A percentile compares a stretch with the other conserved stretches of the same genome.
Conservation (phyloP, 2,329 filamentous ascomycete species). For the Claviceps pazoutovae region DNA sequence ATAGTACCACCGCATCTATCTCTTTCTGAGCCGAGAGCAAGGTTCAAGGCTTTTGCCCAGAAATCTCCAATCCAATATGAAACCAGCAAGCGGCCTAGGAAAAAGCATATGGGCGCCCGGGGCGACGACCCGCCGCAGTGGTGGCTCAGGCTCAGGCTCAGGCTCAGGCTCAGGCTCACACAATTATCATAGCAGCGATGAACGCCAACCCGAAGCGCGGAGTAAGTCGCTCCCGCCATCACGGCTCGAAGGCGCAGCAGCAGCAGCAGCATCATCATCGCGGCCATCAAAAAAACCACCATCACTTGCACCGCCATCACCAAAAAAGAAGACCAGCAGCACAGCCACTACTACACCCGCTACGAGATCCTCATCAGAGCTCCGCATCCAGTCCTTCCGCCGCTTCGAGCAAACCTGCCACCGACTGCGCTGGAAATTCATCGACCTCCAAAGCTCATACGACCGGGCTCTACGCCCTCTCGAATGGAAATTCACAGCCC, state of each 20-base stretch:
- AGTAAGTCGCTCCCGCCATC: constrained; percentile 5
- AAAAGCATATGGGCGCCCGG: background rate
- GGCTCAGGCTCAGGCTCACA: background rate
- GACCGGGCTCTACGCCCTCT: constrained; percentile 30
- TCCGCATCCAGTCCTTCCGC: constrained; percentile 29
- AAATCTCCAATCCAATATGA: no score
- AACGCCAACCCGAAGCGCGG: background rate
- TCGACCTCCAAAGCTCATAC: constrained; percentile 45
- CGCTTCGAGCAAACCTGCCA: constrained; percentile 47
- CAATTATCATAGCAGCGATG: background rate
- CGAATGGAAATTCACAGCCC: constrained; percentile 19
- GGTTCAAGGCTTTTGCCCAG: no score
- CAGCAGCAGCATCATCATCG: background rate
- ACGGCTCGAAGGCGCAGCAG: background rate
- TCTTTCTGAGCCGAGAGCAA: no score
- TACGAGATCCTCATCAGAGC: background rate
- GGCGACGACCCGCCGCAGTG: background rate
- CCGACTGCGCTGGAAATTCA: constrained; percentile 49
- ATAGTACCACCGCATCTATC: no score
- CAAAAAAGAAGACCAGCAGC: background rate
- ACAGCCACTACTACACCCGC: background rate
- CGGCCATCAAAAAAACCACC: background rate
- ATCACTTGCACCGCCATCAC: background rate
- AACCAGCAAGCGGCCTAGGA: background rate
- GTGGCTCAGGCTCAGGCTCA: background rate